phyloP scores from a whole-genome alignment of 2,329 filamentous ascomycete species.

The Didymellaceae sp. region DNA sequence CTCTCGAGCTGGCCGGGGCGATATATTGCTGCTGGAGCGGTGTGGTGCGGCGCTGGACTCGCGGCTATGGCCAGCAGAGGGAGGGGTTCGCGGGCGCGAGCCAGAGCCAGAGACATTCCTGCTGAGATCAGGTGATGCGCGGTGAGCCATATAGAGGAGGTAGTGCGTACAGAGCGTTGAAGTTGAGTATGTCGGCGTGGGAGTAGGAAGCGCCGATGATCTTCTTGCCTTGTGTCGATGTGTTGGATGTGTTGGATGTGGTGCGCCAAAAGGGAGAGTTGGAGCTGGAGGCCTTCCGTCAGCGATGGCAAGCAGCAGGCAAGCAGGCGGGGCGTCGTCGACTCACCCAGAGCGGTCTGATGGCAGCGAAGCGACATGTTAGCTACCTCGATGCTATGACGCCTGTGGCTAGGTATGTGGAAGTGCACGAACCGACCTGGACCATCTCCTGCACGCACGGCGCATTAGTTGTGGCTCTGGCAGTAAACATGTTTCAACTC shows the following conservation, averaged over 20 bases:
- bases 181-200: constrained; percentile 91
- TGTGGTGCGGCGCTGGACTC: constrained; percentile 65
- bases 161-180: constrained; percentile 71
- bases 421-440: constrained; percentile 85
- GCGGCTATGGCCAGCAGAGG: constrained; percentile 63
- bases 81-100: constrained; percentile 77
- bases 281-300: constrained; percentile 63
- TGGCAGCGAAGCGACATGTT: constrained; percentile 37
- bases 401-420: constrained; percentile 27
- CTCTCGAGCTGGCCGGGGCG: constrained; percentile 67
- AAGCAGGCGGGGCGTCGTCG: too few relatives aligned
- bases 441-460: constrained; percentile 82
- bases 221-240: constrained; percentile 62
- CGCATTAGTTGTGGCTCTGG: constrained; percentile 29
- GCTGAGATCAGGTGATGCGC: constrained; percentile 22
- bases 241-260: constrained; percentile 52
- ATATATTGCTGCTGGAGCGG: constrained; percentile 60
- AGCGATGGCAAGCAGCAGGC: not conserved
- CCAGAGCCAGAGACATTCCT: constrained; percentile 68
- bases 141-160: not conserved
- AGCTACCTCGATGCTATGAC: constrained; percentile 44
- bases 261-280: constrained; percentile 87
- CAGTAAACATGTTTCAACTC: not conserved
- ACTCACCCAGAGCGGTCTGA: constrained; percentile 49
- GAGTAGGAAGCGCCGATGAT: constrained; percentile 96